Evolutionary conservation across 345 rosid species (phyloP), one percentile per base, ranked within the genome.

Genomic region (Litchi chinensis): DNA sequence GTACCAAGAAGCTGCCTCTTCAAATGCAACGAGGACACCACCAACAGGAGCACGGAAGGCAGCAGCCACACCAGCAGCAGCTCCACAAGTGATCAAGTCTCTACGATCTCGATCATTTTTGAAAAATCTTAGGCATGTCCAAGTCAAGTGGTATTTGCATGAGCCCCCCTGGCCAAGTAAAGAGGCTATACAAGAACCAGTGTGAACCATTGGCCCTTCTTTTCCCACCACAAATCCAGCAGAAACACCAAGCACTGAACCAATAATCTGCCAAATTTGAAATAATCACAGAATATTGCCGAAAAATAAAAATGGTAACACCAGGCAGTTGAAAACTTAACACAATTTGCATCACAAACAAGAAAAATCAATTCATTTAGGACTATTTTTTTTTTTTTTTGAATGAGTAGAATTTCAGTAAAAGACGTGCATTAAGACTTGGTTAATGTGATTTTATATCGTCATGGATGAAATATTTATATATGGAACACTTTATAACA

Each of bases 1-100:
- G 68, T 83, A 85, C 90, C 89, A 88, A 56, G 90, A 84, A 79
- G 90, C 89, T 67, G 88, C 89, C 82, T 88, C 90, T 81, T 88
- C 90, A 10, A 88, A 87, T 65, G 89, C 89, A 72, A 87, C 85
- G 57, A 87, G 88, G 46, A 87, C 88, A 6, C 90, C 90, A 16
- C 90, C 90, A 71, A 87, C 87, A n/a, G 88, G 88, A 67, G 87
- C 85, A 76, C 87, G 85, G 62, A 87, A 87, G n/a, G 87, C 86
- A 81, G 85, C 91, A 46, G 89, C 88, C 40, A 88, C 88, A 77
- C 89, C 87, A 39, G 86, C 87, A 71, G 89, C 89, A 39, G 88
- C 89, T 66, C 88, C 89, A 75, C 88, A 88, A 57, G 89, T 88
- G 82, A 88, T 85, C 74, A 88, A 74, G 80, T 86, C 91, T 65